Base-by-base conservation (phyloP, 805 yeast genomes). In the Candida corydali region DNA sequence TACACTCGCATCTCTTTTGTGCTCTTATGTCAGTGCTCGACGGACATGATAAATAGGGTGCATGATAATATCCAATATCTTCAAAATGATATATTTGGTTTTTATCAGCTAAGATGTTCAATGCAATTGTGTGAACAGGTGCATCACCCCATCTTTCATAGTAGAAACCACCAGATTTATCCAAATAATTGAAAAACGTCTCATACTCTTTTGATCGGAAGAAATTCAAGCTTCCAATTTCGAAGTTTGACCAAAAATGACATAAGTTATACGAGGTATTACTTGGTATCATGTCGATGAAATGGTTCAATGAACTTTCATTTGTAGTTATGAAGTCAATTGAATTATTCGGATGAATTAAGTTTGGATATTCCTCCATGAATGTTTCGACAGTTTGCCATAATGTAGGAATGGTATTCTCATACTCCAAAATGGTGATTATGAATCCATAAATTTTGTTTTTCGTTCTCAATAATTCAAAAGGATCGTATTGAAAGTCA, bases 171-270 rank as follows among this genome's bases (percentile, higher is more conserved):
- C 76, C 71, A 0, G 69, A 46, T 22, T 53, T 41, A 49, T 76
- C 81, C 34, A 76, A 44, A 49, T 49, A 58, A 12, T 72, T 54
- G 46, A 77, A 76, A 43, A 63, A 70, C 8, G 60, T 54, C 24
- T 56, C 50, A 50, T 76, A 78, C 1, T 68, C 66, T 34, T 63
- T 57, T 16, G 75, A 57, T 36, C 80, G 52, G 50, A 68, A 69
- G 45, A 76, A 75, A 41, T 72, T 60, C 40, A 78, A 51, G 48
- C 72, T 73, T 2, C 65, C 78, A 29, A 78, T 66, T 47, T 78
- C 84, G 46, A 78, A 78, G 50, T 78, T 78, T 17, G 82, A 73
- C 83, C 83, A 77, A 51, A 76, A 78, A 52, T 77, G 84, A 49
- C 82, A 76, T 55, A 75, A 55, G 50, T 76, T 77, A 55, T 70